Conservation (phyloP, 1,139 yeast species). For the Geotrichum siamense region DNA sequence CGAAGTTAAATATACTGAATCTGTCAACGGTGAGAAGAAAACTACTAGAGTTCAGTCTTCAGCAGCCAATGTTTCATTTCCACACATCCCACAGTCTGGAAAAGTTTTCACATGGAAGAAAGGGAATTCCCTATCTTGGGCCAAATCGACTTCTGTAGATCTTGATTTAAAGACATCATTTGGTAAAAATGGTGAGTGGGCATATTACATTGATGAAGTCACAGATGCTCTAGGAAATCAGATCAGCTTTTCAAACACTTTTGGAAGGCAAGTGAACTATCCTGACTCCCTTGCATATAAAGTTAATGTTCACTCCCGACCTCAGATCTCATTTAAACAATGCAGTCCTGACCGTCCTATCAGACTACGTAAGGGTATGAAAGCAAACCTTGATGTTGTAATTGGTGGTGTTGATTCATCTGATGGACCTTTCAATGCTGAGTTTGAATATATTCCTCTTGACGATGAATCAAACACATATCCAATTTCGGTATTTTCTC, state of each 20-base stretch:
- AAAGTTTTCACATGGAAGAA: conserved; percentile 30
- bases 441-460: conserved; percentile 24
- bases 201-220: conserved; percentile 59
- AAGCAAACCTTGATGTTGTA: conserved; percentile 24
- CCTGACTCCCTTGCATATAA: conserved; percentile 36
- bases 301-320: conserved; percentile 60
- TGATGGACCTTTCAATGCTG: conserved; percentile 33
- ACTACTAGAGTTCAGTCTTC: conserved; percentile 41
- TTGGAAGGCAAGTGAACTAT: conserved; percentile 24
- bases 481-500: conserved; percentile 12
- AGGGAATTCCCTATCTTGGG: conserved; percentile 46
- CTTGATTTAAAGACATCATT: conserved; percentile 46
- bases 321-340: conserved; percentile 40
- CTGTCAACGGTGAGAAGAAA: conserved; percentile 44
- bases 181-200: conserved; percentile 50
- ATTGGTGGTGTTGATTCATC: conserved; percentile 23
- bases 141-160: conserved; percentile 41
- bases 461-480: conserved; percentile 18
- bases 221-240: conserved; percentile 71
- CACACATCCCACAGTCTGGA: conserved; percentile 15
- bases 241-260: conserved; percentile 43
- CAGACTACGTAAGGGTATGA: conserved; percentile 30
- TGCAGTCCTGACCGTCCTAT: conserved; percentile 34
- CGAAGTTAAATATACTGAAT: conserved; percentile 51
- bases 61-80: conserved; percentile 36